phyloP scores from a whole-genome alignment of 2,329 filamentous ascomycete species.

The Plenodomus tracheiphilus region DNA sequence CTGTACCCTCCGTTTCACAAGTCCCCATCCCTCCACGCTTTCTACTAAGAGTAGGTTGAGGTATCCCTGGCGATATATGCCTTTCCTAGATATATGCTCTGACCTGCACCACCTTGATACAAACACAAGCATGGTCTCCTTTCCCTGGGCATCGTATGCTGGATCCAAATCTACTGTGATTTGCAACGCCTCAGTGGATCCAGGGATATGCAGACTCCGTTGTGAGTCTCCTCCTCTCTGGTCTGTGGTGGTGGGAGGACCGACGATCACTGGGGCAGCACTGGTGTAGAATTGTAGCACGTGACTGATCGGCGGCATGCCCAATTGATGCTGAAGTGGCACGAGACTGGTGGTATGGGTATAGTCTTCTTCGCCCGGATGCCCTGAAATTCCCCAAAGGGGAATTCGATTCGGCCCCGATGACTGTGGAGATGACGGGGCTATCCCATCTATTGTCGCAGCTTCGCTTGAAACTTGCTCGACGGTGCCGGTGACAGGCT shows the following conservation, averaged over 20 bases:
- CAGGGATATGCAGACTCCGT: background rate
- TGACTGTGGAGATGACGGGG: too few species aligned
- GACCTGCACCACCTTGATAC: conserved; percentile 1
- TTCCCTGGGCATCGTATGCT: background rate
- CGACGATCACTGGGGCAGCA: conserved; percentile 4
- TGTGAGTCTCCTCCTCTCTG: background rate
- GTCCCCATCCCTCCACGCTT: background rate
- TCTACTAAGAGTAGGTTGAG: conserved; percentile 3
- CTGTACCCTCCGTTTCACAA: conserved; percentile 2
- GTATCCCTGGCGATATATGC: background rate
- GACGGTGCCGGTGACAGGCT: background rate
- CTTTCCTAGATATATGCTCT: background rate
- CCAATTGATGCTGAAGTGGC: background rate
- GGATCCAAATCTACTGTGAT: conserved; percentile 1
- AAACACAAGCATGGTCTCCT: background rate
- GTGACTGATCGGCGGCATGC: conserved; percentile 4
- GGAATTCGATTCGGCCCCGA: background rate
- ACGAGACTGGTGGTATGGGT: background rate
- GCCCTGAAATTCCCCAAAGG: background rate
- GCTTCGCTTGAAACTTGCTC: background rate
- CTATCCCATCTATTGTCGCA: background rate
- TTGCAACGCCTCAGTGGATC: background rate
- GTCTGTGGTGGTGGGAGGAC: background rate
- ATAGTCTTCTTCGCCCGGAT: background rate
- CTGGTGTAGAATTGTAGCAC: conserved; percentile 9